phyloP scores from a whole-genome alignment of 192 early-diverging fungal genomes.

The Rhizophagus prolifer region DNA sequence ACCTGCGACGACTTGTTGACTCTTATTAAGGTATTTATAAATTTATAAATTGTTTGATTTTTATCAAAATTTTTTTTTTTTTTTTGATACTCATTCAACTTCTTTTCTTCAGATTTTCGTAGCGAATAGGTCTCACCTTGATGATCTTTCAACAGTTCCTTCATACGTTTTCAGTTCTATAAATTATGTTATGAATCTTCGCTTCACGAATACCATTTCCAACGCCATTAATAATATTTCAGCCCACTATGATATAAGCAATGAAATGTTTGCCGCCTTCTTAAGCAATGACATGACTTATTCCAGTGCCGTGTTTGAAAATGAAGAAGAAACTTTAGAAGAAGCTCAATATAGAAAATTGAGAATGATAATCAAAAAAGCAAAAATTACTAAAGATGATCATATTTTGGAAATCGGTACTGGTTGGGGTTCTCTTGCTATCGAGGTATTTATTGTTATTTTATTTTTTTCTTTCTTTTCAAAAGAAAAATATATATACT shows the following conservation, averaged over 20 bases:
- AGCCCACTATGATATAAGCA: constrained; percentile 75
- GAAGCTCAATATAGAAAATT: constrained; percentile 65
- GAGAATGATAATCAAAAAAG: constrained; percentile 56
- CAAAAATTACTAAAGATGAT: constrained; percentile 49
- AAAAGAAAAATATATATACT: not conserved
- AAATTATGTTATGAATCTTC: constrained; percentile 54
- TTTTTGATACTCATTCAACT: not conserved
- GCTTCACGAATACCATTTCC: constrained; percentile 63
- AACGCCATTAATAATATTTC: constrained; percentile 62
- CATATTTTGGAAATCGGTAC: constrained; percentile 72
- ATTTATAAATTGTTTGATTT: too few relatives aligned
- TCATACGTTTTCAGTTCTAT: constrained; percentile 52
- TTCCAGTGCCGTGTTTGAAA: constrained; percentile 67
- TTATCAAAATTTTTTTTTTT: not conserved
- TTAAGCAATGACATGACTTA: constrained; percentile 71
- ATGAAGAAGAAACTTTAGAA: constrained; percentile 58
- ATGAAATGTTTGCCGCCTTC: constrained; percentile 72
- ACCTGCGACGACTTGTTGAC: constrained; percentile 52
- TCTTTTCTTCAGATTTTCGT: constrained; percentile 43
- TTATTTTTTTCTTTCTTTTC: not conserved
- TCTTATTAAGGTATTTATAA: constrained; percentile 46
- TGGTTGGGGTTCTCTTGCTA: constrained; percentile 72
- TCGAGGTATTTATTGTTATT: constrained; percentile 39
- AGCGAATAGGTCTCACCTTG: constrained; percentile 53
- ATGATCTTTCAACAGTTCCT: constrained; percentile 47